Base-by-base conservation (phyloP, 805 yeast species). In the Jamesozyma lodderae region DNA sequence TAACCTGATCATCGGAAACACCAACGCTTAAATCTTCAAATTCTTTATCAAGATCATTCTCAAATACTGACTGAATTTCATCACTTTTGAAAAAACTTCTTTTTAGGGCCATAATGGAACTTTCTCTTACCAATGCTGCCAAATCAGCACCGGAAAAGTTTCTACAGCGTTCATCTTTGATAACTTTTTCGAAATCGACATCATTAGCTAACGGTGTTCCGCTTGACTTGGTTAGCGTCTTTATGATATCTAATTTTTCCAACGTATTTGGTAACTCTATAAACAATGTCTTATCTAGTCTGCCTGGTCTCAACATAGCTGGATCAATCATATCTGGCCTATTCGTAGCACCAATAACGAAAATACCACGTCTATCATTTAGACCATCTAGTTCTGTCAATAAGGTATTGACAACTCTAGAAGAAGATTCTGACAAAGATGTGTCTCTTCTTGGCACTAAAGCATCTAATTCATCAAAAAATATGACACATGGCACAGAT, bases 281-380 rank as follows among this genome's bases (percentile, higher is more conserved):
- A 60, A 80, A 90, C 32, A 90, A 66, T 2, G 95, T 85, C 62
- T 90, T 92, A 56, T 92, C 97, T 51, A 90, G 69, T 60, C 98
- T 75, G 5, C 97, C 98, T 0, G 97, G 97, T 57, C 98, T 75
- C 32, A 92, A 64, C 97, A 90, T 92, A 0, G 98, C 98, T 3
- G 95, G 87, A 61, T 90, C 98, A 47, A 90, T 92, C 85, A 90
- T 90, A 58, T 90, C 98, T 0, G 97, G 97, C 57, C 98, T 73
- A 53, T 90, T 90, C 0, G 98, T 90, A 2, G 98, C 98, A 21
- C 96, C 97, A 48, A 90, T 76, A 4, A 90, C 97, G 59, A 82
- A 92, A 2, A 90, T 85, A 2, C 97, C 97, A 43, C 81, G 75
- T 49, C 97, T 70, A 48, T 90, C 96, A 49, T 86, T 88, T 40